These are phyloP conservation scores for Anisodus tanguticus DNA, from an alignment of 257 asterid species.

Conservation along the genomic window DNA sequence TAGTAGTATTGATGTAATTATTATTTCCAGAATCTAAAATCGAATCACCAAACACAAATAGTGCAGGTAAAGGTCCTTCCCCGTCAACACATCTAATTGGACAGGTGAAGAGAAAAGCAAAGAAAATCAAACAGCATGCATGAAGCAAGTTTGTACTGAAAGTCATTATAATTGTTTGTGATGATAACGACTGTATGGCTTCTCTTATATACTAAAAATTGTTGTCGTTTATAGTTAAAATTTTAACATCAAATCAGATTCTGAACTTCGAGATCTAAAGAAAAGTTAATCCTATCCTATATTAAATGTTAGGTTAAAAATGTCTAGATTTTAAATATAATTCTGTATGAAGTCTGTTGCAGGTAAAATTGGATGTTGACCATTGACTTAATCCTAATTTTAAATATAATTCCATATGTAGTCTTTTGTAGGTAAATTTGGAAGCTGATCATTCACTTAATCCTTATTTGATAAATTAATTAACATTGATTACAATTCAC, in stretches of 20 bases:
- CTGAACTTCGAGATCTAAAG: background rate
- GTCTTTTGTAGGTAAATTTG: background rate
- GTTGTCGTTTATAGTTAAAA: background rate
- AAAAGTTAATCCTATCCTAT: background rate
- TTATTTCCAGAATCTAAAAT: background rate
- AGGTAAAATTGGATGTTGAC: too few species aligned
- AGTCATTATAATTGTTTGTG: constrained; percentile 2
- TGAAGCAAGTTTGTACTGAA: background rate
- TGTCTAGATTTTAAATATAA: background rate
- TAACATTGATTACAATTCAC: background rate
- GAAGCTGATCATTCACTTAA: background rate
- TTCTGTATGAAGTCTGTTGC: too few species aligned
- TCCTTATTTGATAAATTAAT: too few species aligned
- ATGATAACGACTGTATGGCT: background rate
- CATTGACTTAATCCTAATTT: too few species aligned
- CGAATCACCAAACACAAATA: constrained; percentile 22
- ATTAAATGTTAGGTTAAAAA: background rate
- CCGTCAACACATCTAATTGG: background rate
- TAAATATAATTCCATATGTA: background rate
- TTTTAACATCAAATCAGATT: too few species aligned
- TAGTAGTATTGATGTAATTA: background rate
- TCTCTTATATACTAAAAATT: background rate
- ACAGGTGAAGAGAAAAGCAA: background rate
- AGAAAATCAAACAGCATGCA: background rate
- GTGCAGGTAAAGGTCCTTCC: background rate